Conservation (phyloP, 2,329 filamentous ascomycete genomes). For the Pyrenophora seminiperda region DNA sequence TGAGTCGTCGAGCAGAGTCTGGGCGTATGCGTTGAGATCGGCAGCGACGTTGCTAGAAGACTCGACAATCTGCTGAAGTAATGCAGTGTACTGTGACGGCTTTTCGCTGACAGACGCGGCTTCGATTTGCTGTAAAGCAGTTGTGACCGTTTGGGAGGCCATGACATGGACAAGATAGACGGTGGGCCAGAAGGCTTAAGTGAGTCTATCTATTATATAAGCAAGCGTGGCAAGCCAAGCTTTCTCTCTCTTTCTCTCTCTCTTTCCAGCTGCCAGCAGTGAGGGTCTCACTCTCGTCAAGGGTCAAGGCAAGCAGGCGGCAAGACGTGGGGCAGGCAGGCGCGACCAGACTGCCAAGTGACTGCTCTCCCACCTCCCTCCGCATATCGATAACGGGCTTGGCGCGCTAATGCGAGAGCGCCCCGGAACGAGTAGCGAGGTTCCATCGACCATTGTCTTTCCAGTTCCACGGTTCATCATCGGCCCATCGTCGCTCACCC, state of each 20-base stretch:
- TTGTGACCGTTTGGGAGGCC: conserved; percentile 57
- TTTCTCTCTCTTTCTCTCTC: too few relatives aligned
- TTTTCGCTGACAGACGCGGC: conserved; percentile 56
- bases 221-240: too few relatives aligned
- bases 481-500: neutral
- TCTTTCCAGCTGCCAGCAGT: neutral
- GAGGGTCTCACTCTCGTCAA: neutral
- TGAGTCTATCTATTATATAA: too few relatives aligned
- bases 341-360: too few relatives aligned
- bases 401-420: conserved; percentile 26
- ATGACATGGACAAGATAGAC: conserved; percentile 36
- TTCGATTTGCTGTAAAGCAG: conserved; percentile 58
- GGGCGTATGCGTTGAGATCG: conserved; percentile 71
- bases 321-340: conserved; percentile 17
- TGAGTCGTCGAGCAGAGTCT: conserved; percentile 69
- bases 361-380: too few relatives aligned
- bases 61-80: conserved; percentile 62
- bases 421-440: conserved; percentile 11
- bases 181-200: too few relatives aligned
- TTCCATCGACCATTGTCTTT: conserved; percentile 13
- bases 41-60: conserved; percentile 56
- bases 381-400: conserved; percentile 26
- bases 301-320: conserved; percentile 12
- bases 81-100: conserved; percentile 60
- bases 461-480: conserved; percentile 1